Evolutionary conservation across 768 basidiomycete genomes (phyloP).

Genomic region (Crepidotus variabilis): DNA sequence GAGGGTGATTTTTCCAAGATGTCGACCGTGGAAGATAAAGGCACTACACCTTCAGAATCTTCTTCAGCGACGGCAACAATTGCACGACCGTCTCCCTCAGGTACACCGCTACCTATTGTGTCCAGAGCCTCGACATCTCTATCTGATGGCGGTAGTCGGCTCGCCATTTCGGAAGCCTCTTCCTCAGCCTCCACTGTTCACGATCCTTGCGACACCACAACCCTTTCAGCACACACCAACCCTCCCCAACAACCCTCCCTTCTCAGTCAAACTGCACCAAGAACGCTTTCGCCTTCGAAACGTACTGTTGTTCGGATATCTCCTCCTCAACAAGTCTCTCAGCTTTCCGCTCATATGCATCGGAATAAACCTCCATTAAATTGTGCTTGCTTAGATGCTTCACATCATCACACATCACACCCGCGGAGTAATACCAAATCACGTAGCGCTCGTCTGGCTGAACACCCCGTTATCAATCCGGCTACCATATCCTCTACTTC

Average conservation of each 20-base stretch:
- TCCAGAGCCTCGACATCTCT: slow-evolving; percentile 21
- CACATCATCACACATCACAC: slow-evolving; percentile 16
- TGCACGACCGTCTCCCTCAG: slow-evolving; percentile 36
- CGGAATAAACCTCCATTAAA: slow-evolving; percentile 25
- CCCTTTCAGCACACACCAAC: slow-evolving; percentile 6
- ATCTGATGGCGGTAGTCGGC: slow-evolving; percentile 22
- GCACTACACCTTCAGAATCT: slow-evolving; percentile 27
- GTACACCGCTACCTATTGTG: slow-evolving; percentile 26
- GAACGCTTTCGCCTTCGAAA: slow-evolving; percentile 23
- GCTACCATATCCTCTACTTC: slow-evolving; percentile 18
- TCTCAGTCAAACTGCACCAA: slow-evolving; percentile 62
- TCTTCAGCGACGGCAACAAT: slow-evolving; percentile 39
- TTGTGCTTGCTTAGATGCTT: slow-evolving; percentile 21
- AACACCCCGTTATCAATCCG: slow-evolving; percentile 12
- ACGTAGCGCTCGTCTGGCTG: slow-evolving; percentile 15
- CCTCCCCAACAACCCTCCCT: slow-evolving; percentile 41
- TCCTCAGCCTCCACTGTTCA: slow-evolving; percentile 10
- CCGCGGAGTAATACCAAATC: slow-evolving; percentile 18
- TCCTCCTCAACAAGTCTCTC: slow-evolving; percentile 36
- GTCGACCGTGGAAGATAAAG: slow-evolving; percentile 22
- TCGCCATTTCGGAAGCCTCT: slow-evolving; percentile 15
- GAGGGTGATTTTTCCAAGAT: slow-evolving; percentile 36
- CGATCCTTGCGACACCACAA: slow-evolving; percentile 9
- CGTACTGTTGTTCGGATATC: slow-evolving; percentile 27
- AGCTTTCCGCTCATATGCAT: slow-evolving; percentile 39